phyloP scores from a whole-genome alignment of 768 basidiomycete genomes.

The Collybia nuda region DNA sequence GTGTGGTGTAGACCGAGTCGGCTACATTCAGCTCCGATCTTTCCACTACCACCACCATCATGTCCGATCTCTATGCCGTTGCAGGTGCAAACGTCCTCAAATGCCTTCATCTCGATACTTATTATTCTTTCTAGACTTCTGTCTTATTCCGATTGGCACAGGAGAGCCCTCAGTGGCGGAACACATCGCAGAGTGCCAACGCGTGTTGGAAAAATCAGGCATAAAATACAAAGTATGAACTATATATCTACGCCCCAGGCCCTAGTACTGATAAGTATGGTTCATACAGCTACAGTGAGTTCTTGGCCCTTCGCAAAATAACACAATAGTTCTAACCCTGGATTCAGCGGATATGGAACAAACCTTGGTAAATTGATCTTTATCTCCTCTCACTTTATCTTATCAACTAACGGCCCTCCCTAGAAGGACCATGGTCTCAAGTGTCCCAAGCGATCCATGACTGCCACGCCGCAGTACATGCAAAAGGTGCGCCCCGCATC shows the following conservation, averaged over 20 bases:
- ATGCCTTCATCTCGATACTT: background rate
- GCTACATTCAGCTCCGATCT: conserved; percentile 5
- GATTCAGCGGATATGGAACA: conserved; percentile 82
- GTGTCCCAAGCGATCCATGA: conserved; percentile 88
- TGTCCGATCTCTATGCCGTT: conserved; percentile 69
- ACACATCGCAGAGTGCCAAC: conserved; percentile 80
- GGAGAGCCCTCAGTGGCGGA: conserved; percentile 74
- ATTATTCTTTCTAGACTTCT: conserved; percentile 61
- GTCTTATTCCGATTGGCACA: conserved; percentile 85
- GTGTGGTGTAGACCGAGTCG: conserved; percentile 8
- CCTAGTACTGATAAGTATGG: background rate
- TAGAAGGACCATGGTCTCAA: conserved; percentile 83
- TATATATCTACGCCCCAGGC: background rate
- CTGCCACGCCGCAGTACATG: conserved; percentile 87
- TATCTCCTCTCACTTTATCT: background rate
- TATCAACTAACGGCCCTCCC: conserved; percentile 6
- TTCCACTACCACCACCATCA: conserved; percentile 2
- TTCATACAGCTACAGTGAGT: conserved; percentile 68
- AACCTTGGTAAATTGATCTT: conserved; percentile 60
- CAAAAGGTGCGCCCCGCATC: conserved; percentile 68
- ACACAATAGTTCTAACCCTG: background rate
- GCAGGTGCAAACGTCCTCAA: conserved; percentile 48
- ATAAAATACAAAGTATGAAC: conserved; percentile 69
- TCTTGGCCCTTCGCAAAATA: background rate
- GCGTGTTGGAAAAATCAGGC: conserved; percentile 80